These are phyloP conservation scores for Populus davidiana DNA, from an alignment of 345 rosid species.

Conservation along the genomic window DNA sequence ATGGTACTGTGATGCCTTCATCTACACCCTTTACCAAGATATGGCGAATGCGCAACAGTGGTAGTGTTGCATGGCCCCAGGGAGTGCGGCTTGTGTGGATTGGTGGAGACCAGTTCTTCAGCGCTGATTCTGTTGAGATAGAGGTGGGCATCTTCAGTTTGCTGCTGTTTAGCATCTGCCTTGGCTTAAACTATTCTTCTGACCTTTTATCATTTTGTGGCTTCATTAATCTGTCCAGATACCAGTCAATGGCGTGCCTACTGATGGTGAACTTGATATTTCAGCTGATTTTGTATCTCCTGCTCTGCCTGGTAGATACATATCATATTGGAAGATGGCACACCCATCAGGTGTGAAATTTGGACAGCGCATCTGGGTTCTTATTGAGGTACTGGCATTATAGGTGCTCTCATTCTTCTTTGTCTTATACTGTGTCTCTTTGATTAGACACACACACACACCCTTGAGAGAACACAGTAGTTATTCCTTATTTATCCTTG, in stretches of 20 bases:
- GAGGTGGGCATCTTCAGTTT: conserved; percentile 41
- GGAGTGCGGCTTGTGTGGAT: conserved; percentile 71
- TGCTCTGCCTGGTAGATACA: conserved; percentile 64
- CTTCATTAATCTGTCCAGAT: conserved; percentile 41
- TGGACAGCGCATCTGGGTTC: conserved; percentile 96
- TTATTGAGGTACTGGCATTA: conserved; percentile 51
- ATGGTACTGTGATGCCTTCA: conserved; percentile 82
- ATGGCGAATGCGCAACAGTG: conserved; percentile 89
- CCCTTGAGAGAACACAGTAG: not conserved
- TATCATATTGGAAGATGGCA: conserved; percentile 91
- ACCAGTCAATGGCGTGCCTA: conserved; percentile 57
- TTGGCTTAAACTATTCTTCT: not conserved
- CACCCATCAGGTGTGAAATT: conserved; percentile 60
- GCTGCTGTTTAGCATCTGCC: not conserved
- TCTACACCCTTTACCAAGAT: conserved; percentile 74
- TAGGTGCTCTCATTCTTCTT: not conserved
- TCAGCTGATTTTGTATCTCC: conserved; percentile 81
- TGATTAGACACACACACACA: not conserved
- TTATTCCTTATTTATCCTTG: not conserved
- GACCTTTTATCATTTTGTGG: not conserved
- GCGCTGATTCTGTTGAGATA: conserved; percentile 39
- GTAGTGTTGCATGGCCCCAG: conserved; percentile 58
- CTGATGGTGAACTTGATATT: conserved; percentile 64
- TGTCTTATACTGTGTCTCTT: not conserved
- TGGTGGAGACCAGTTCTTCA: conserved; percentile 65